These are phyloP conservation scores for Handroanthus guayacan DNA, from an alignment of 257 asterid genomes.

Conservation along the genomic window DNA sequence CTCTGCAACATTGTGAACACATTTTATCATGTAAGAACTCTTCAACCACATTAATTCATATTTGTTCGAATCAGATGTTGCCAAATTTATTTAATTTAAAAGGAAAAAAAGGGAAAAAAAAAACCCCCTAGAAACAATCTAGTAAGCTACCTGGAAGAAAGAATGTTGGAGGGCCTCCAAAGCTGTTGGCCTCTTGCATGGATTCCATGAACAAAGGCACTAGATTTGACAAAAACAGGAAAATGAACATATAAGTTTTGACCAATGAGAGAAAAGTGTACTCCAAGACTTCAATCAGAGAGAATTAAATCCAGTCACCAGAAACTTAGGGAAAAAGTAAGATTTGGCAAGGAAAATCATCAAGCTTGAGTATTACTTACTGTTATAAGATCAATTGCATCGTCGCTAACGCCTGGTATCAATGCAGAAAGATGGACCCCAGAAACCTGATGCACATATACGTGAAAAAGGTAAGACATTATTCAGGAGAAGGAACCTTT, in stretches of 20 bases:
- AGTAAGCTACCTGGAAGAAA: slow-evolving; percentile 75
- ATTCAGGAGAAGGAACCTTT: background rate
- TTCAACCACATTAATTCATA: slow-evolving; percentile 1
- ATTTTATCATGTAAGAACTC: background rate
- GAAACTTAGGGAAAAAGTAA: background rate
- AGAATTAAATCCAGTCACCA: background rate
- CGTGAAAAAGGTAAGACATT: background rate
- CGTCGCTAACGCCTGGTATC: slow-evolving; percentile 70
- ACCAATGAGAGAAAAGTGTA: background rate
- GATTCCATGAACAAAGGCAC: slow-evolving; percentile 97
- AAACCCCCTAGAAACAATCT: background rate
- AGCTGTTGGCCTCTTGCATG: slow-evolving; percentile 88
- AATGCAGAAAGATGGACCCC: slow-evolving; percentile 62
- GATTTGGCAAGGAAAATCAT: background rate
- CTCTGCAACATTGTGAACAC: slow-evolving; percentile 56
- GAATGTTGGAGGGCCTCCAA: slow-evolving; percentile 91
- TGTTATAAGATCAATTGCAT: slow-evolving; percentile 66
- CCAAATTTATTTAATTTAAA: background rate
- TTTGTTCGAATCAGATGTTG: background rate
- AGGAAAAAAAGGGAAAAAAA: no score
- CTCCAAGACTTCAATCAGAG: background rate
- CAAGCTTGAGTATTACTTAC: slow-evolving; percentile 53
- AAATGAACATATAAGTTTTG: slow-evolving; percentile 24
- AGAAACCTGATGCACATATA: slow-evolving; percentile 50
- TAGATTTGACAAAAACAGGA: slow-evolving; percentile 41